These are phyloP conservation scores for Coemansia sp. DNA, from an alignment of 371 early-diverging fungal species.

Conservation along the genomic window DNA sequence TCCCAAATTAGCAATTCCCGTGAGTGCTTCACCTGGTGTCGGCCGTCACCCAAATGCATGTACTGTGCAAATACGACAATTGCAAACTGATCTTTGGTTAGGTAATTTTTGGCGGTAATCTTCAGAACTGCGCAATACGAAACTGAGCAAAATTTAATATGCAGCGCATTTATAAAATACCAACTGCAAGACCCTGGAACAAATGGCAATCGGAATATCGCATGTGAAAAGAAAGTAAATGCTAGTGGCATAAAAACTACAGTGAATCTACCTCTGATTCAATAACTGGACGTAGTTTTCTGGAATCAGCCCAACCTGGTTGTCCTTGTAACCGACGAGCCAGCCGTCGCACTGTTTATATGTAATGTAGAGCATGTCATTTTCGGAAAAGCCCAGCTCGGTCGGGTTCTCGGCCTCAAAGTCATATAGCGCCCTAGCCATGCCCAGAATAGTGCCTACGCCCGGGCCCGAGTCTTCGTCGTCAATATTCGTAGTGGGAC, in stretches of 20 bases:
- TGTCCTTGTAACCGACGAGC: conserved; percentile 65
- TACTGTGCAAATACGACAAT: background rate
- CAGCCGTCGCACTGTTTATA: conserved; percentile 72
- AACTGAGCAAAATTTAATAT: background rate
- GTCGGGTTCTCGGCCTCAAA: conserved; percentile 69
- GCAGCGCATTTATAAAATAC: background rate
- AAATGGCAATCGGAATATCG: no score
- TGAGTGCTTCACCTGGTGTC: background rate
- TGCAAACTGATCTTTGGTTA: background rate
- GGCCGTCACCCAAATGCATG: background rate
- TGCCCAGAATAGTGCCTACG: conserved; percentile 51
- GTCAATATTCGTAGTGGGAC: conserved; percentile 21
- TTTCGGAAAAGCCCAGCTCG: conserved; percentile 65
- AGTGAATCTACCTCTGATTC: conserved; percentile 4
- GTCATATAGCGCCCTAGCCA: conserved; percentile 70
- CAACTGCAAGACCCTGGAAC: no score
- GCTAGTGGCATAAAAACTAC: background rate
- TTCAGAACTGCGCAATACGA: background rate
- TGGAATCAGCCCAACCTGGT: conserved; percentile 67
- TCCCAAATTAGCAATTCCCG: background rate
- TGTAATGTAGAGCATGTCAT: conserved; percentile 62
- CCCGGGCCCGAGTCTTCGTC: conserved; percentile 31
- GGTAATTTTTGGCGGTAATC: background rate
- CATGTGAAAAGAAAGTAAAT: background rate
- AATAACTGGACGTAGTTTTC: conserved; percentile 70